Evolutionary conservation across 1,139 yeast species (phyloP), one percentile per base, ranked within the genome.

Genomic region (Candida freyschussii): DNA sequence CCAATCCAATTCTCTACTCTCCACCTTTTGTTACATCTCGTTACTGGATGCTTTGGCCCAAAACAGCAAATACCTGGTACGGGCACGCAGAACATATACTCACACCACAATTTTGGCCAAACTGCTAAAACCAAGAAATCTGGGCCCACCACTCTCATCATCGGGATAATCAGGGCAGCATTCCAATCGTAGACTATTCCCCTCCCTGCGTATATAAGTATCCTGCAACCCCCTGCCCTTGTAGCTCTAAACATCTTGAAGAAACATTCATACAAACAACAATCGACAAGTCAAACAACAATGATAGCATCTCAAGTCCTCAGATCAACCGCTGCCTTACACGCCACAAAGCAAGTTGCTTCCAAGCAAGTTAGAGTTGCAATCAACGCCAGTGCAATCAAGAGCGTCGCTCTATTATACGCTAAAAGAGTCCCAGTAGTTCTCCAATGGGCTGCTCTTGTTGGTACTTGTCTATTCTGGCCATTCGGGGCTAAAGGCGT

Each of bases 291-390:
- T 6, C 17, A 13, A 20, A 27, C 22, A 11, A 39, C 37, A 29
- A 48, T 48, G 53, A 42, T 44, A 40, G 27, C 45, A 12, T 37
- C 54, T 11, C 41, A 39, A 34, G 33, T 47, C 29, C 36, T 47
- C 36, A 48, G 53, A 48, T 44, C 48, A 29, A 40, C 54, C 12
- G 43, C 47, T 22, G 41, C 49, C 15, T 27, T 41, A 22, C 42
- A 45, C 33, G 36, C 39, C 26, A 40, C 45, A 10, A 40, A 33
- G 27, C 39, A 41, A 19, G 38, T 33, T 29, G 44, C 48, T 24
- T 12, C 41, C 14, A 36, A 39, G 32, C 45, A 40, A 25, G 40
- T 45, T 27, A 45, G 37, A 30, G 25, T 47, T 11, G 27, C 43
- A 2, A 33, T 47, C 30, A 48, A 43, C 32, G 23, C 52, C 3